Percentiles rank a stretch among this genome's conserved stretches.
phyloP scores from a whole-genome alignment of 2,329 filamentous ascomycete species.

The Arthrinium puccinioides region DNA sequence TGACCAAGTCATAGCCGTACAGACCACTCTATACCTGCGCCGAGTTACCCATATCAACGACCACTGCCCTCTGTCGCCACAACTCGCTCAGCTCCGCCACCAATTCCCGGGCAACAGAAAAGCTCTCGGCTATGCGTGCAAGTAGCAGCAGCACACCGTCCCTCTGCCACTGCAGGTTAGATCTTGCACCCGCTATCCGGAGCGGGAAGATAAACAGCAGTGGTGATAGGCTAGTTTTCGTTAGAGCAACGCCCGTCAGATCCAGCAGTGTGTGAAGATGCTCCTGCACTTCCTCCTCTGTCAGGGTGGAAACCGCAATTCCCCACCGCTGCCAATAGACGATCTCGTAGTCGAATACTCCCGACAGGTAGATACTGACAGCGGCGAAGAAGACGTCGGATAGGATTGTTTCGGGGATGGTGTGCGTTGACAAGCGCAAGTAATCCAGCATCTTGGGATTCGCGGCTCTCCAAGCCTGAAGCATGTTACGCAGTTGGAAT shows the following conservation, averaged over 20 bases:
- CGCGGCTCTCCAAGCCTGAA: background rate
- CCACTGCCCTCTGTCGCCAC: background rate
- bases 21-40: too few relatives aligned
- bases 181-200: conserved; percentile 6
- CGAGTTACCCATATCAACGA: too few relatives aligned
- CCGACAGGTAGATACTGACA: conserved; percentile 6
- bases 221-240: conserved; percentile 4
- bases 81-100: background rate
- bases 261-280: background rate
- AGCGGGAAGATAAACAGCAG: conserved; percentile 6
- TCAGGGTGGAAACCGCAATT: background rate
- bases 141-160: background rate
- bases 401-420: background rate
- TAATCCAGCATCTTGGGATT: too few relatives aligned
- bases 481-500: background rate
- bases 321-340: background rate
- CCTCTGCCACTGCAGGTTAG: background rate
- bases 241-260: background rate
- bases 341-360: conserved; percentile 5
- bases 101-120: conserved; percentile 1
- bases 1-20: too few relatives aligned
- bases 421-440: too few relatives aligned
- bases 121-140: background rate
- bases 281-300: conserved; percentile 1
- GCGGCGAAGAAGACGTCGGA: conserved; percentile 1